Conservation (phyloP, 2,329 filamentous ascomycete species). For the Aureobasidium mangrovei region DNA sequence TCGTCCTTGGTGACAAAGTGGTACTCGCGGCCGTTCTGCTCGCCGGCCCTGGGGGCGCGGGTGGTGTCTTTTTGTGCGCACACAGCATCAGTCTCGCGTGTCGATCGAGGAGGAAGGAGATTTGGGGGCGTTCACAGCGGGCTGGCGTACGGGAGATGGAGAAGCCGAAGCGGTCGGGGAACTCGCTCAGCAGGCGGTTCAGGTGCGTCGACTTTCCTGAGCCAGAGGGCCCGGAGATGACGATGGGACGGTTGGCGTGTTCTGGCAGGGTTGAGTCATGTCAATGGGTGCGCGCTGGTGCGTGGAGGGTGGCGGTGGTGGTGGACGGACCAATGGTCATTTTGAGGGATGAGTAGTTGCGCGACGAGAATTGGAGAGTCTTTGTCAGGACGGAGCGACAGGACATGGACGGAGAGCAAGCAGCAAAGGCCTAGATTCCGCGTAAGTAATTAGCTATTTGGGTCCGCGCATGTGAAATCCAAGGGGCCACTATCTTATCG, state of each 20-base stretch:
- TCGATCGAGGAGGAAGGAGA: background rate
- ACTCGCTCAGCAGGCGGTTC: constrained; percentile 58
- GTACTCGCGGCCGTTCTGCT: constrained; percentile 71
- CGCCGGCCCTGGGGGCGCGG: constrained; percentile 63
- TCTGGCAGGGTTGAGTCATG: constrained; percentile 5
- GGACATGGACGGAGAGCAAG: background rate
- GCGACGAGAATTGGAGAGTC: background rate
- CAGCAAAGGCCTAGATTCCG: too few species aligned
- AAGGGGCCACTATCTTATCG: constrained; percentile 6
- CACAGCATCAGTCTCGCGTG: background rate
- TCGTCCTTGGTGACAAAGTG: constrained; percentile 60
- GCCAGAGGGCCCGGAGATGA: constrained; percentile 72
- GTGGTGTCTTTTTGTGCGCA: constrained; percentile 48
- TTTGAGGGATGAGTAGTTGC: background rate
- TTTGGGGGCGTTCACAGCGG: background rate
- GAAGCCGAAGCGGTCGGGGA: constrained; percentile 58
- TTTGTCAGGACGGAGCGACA: background rate
- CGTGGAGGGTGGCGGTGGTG: background rate
- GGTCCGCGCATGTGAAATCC: constrained; percentile 7
- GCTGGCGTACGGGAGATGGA: constrained; percentile 42
- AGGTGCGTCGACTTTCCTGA: constrained; percentile 76
- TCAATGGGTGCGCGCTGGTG: background rate
- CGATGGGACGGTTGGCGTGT: constrained; percentile 44
- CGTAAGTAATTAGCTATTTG: too few species aligned
- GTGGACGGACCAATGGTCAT: constrained; percentile 4